Percentiles rank a stretch among this genome's conserved stretches.
Conservation (phyloP, 2,329 filamentous ascomycete genomes). For the Reticulascus tulasneorum region DNA sequence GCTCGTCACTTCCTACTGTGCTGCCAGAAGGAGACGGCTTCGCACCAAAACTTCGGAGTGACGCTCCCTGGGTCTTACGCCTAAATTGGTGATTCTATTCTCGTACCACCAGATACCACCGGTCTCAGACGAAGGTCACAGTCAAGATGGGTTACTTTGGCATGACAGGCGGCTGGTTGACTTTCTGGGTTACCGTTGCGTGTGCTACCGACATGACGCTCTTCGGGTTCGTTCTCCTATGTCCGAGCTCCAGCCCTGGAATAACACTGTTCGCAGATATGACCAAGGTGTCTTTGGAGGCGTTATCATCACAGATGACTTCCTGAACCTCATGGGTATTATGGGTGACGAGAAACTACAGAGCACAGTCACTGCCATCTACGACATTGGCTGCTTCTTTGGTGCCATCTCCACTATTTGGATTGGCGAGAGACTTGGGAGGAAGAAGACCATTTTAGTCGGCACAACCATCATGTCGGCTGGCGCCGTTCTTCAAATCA, state of each 20-base stretch:
- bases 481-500: slow-evolving; percentile 29
- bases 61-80: too few species aligned
- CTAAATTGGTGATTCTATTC: too few species aligned
- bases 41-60: too few species aligned
- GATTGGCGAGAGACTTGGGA: slow-evolving; percentile 28
- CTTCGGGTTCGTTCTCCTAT: slow-evolving; percentile 16
- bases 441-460: slow-evolving; percentile 26
- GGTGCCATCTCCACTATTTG: slow-evolving; percentile 34
- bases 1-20: too few species aligned
- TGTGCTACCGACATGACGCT: slow-evolving; percentile 21
- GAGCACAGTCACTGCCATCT: slow-evolving; percentile 51
- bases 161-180: slow-evolving; percentile 11
- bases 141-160: slow-evolving; percentile 12
- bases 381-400: slow-evolving; percentile 57
- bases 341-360: slow-evolving; percentile 31
- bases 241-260: background rate
- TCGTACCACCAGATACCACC: too few species aligned
- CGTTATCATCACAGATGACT: slow-evolving; percentile 43
- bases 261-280: slow-evolving; percentile 24
- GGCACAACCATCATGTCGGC: slow-evolving; percentile 28
- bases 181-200: slow-evolving; percentile 13
- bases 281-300: slow-evolving; percentile 47
- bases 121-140: too few species aligned
- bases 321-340: slow-evolving; percentile 36
- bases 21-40: too few species aligned